A percentile compares a stretch with the other conserved stretches of the same genome.
Conservation (phyloP, 352 stramenopile species). For the Phytopythium aichiense region DNA sequence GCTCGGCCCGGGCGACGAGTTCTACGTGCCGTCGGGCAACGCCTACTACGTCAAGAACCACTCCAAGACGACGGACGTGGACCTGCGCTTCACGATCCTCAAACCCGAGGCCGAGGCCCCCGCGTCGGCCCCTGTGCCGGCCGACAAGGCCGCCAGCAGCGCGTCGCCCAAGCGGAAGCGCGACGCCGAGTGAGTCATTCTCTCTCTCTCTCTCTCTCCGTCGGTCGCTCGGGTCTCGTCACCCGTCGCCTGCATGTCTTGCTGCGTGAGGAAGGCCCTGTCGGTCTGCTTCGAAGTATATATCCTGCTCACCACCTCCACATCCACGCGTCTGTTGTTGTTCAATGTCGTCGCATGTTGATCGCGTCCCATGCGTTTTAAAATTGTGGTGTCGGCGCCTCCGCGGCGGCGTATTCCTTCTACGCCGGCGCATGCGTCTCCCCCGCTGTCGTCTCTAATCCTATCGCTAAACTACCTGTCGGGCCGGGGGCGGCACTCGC, state of each 20-base stretch:
- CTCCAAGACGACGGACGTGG: slow-evolving; percentile 73
- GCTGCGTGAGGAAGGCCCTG: background rate
- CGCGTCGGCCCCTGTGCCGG: slow-evolving; percentile 3
- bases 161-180: slow-evolving; percentile 12
- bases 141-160: slow-evolving; percentile 19
- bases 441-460: background rate
- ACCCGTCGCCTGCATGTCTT: background rate
- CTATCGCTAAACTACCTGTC: slow-evolving; percentile 3
- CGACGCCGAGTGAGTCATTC: background rate
- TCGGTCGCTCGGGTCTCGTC: no score
- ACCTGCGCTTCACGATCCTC: slow-evolving; percentile 96
- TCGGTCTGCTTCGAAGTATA: background rate
- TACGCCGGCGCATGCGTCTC: background rate
- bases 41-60: slow-evolving; percentile 97
- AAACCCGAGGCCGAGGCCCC: slow-evolving; percentile 43
- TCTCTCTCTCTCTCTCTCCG: background rate
- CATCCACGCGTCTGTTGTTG: no score
- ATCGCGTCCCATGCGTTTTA: background rate
- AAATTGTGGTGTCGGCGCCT: background rate
- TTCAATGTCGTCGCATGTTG: background rate
- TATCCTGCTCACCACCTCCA: background rate
- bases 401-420: slow-evolving; percentile 5
- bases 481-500: background rate
- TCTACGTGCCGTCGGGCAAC: slow-evolving; percentile 95
- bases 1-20: slow-evolving; percentile 93